Evolutionary conservation across 1,139 yeast species (phyloP), one percentile per base, ranked within the genome.

Genomic region (Zygoascus hellenicus): DNA sequence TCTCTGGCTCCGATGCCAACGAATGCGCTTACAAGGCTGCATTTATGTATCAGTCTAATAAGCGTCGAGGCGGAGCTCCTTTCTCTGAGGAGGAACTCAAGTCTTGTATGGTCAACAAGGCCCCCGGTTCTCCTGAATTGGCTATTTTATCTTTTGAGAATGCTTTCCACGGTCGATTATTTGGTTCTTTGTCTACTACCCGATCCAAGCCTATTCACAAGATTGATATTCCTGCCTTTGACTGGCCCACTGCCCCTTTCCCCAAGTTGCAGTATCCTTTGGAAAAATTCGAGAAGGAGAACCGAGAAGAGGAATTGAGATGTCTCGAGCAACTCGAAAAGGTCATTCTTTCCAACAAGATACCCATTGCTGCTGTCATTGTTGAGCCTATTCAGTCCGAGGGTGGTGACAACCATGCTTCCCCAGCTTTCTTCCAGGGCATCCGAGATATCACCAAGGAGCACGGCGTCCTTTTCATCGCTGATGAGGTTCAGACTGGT

Each of bases 401-500:
- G 70, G 94, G 94, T 64, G 94, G 94, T 64, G 94, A 84, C 68
- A 83, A 83, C 72, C 95, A 84, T 63, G 94, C 85, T 11, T 79
- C 88, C 36, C 74, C 78, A 29, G 76, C 68, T 36, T 85, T 83
- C 69, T 83, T 84, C 83, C 90, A 83, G 67, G 85, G 87, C 39
- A 71, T 84, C 57, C 80, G 90, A 65, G 82, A 80, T 57, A 65
- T 85, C 58, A 82, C 92, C 51, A 67, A 78, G 63, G 78, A 81
- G 63, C 70, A 82, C 65, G 83, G 78, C 51, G 78, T 84, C 45
- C 73, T 83, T 55, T 69, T 84, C 71, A 85, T 85, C 57, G 78
- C 83, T 52, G 94, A 85, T 63, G 94, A 84, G 68, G 95, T 84
- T 50, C 95, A 84, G 69, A 85, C 94, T 48, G 95, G 95, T 63